Base-by-base conservation (phyloP, 495 filamentous ascomycete species). In the Talaromyces stipitatus region DNA sequence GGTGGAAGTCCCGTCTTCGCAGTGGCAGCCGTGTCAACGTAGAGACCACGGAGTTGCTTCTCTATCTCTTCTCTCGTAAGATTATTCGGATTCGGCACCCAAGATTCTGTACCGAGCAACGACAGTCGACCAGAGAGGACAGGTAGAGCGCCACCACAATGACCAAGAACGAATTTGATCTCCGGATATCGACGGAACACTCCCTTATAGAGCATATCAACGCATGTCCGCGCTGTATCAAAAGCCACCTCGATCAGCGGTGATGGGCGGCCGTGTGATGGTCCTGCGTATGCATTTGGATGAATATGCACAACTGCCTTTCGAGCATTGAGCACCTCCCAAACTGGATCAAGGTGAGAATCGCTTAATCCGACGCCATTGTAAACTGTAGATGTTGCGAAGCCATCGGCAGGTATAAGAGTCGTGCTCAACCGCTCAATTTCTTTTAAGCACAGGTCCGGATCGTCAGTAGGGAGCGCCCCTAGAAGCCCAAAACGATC, bases 71-170 rank as follows among this genome's bases (percentile, higher is more conserved):
- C 22, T 16, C 38, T 32, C 14, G 54, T 50, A 22, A 57, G 22
- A 1, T 23, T 38, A 45, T 16, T 48, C 28, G 18, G 38, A 50
- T 46, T 57, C 2, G 54, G 27, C 6, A 46, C 54, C 54, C 41
- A 57, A 8, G 4, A 4, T 20, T 57, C 38, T 29, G 36, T 57
- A 14, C 41, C 54, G 26, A 57, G 41, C 26, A 57, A 30, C n/a
- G 22, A 18, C 23, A 57, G n/a, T 0, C 54, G 41, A 28, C 54
- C 54, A 48, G 18, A 57, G 10, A 52, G 28, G 26, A 30, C 54
- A 28, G 54, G 54, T 9, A 57, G 14, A 7, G 54, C 41, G n/a
- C 23, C 54, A 11, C 54, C 54, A 24, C 54, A 48, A 30, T 57
- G 54, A 14, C 36, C 54, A 3, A 57, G 11, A 4, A 46, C 54